Evolutionary conservation across 1,284 basidiomycete genomes (phyloP).

Genomic region (Rhodotorula sp.): DNA sequence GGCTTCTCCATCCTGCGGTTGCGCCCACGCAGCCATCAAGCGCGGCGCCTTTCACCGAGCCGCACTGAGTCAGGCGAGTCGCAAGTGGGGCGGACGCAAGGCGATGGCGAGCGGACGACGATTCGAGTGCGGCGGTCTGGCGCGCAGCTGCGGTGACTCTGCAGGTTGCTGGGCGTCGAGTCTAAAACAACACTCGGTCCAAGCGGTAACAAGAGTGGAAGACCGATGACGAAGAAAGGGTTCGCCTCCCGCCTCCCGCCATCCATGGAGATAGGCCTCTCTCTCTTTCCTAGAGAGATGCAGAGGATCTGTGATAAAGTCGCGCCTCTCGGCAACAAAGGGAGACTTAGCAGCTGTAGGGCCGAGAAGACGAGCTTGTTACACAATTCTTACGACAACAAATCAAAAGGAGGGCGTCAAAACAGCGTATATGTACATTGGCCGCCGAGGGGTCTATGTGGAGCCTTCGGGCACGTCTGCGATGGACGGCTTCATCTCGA

Average conservation of each 20-base stretch:
- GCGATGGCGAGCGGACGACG: neutral
- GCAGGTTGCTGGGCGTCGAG: no score
- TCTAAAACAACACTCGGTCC: no score
- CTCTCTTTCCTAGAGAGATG: neutral
- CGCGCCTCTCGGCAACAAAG: no score
- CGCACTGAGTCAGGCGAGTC: slow-evolving; percentile 3
- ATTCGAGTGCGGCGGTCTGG: no score
- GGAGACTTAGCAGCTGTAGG: no score
- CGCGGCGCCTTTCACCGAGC: neutral
- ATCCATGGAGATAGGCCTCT: neutral
- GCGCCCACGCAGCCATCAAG: neutral
- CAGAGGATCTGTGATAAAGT: no score
- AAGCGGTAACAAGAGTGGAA: neutral
- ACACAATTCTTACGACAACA: no score
- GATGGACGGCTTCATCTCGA: neutral
- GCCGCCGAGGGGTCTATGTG: no score
- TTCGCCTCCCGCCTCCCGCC: neutral
- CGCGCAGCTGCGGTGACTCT: no score
- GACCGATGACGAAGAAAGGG: neutral
- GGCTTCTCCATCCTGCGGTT: neutral
- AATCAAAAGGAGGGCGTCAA: no score
- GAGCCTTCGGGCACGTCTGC: neutral
- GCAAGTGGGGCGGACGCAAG: neutral
- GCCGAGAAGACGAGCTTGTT: no score
- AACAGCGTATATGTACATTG: no score